Conservation (phyloP, 169 alveolate species). For the Plasmodium adleri region DNA sequence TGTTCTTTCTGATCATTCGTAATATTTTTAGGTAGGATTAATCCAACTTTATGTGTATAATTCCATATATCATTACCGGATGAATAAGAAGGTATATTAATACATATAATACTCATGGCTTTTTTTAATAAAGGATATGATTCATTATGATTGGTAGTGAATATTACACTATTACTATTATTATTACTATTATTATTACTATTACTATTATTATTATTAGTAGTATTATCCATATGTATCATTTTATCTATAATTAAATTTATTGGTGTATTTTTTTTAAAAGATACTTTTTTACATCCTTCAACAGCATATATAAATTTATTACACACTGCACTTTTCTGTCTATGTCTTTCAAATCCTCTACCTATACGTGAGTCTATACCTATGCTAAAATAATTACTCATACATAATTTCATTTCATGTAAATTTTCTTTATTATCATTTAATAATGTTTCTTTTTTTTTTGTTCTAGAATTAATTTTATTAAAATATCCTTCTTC, state of each 20-base stretch:
- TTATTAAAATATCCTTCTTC: conserved; percentile 90
- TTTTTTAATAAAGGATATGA: conserved; percentile 77
- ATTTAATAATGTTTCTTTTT: conserved; percentile 79
- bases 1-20: conserved; percentile 9
- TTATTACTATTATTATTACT: no score
- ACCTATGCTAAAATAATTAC: conserved; percentile 95
- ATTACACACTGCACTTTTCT: conserved; percentile 84
- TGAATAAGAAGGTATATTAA: conserved; percentile 84
- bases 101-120: conserved; percentile 78
- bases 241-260: conserved; percentile 82
- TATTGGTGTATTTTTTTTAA: conserved; percentile 77
- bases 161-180: conserved; percentile 70
- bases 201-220: no score
- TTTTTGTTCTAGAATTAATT: conserved; percentile 82
- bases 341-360: conserved; percentile 92
- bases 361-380: conserved; percentile 95
- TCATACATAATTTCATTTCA: conserved; percentile 81
- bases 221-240: conserved; percentile 72
- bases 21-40: conserved; percentile 67
- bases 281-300: conserved; percentile 88
- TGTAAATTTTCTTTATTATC: conserved; percentile 46
- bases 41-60: conserved; percentile 70
- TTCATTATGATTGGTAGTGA: conserved; percentile 79
- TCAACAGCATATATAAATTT: conserved; percentile 82
- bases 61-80: conserved; percentile 83